Conservation (phyloP, 2,329 filamentous ascomycete species). For the Raffaelea ambrosiae region DNA sequence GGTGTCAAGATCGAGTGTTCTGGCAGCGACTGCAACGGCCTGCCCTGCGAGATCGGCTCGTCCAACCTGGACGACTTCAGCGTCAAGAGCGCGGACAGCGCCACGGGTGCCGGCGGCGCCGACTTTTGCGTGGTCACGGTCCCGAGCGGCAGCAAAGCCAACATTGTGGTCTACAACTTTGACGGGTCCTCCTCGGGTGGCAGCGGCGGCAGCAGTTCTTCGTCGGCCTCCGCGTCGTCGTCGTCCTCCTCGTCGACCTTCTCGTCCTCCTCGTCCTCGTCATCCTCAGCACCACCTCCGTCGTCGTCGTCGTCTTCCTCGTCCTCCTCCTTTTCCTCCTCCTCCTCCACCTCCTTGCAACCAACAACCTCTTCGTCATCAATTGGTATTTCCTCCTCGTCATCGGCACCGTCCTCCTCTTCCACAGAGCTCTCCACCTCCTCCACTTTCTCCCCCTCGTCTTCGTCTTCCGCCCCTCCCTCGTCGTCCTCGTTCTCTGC, state of each 20-base stretch:
- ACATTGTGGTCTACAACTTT: constrained; percentile 53
- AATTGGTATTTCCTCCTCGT: constrained; percentile 1
- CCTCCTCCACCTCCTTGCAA: constrained; percentile 21
- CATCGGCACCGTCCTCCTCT: constrained; percentile 19
- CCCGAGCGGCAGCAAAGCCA: constrained; percentile 54
- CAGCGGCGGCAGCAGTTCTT: constrained; percentile 19
- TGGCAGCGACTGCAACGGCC: constrained; percentile 56
- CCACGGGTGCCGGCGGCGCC: constrained; percentile 57
- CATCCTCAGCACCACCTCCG: constrained; percentile 8
- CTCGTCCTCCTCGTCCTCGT: neutral
- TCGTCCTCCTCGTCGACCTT: constrained; percentile 13
- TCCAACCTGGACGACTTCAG: constrained; percentile 44
- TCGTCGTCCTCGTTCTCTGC: constrained; percentile 19
- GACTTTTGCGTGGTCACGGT: constrained; percentile 73
- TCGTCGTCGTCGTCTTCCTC: constrained; percentile 11
- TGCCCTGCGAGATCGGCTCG: constrained; percentile 67
- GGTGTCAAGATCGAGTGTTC: constrained; percentile 65
- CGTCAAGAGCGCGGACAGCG: constrained; percentile 45
- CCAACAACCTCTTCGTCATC: constrained; percentile 13
- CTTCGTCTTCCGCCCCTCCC: constrained; percentile 19
- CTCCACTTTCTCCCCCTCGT: constrained; percentile 6
- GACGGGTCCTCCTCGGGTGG: constrained; percentile 23
- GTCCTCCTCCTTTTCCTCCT: constrained; percentile 16
- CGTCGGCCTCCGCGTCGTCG: constrained; percentile 18
- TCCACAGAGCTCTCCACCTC: constrained; percentile 7